Evolutionary conservation across 2,329 filamentous ascomycete species (phyloP), one percentile per base, ranked within the genome.

Genomic region (Verticillium nubilum): DNA sequence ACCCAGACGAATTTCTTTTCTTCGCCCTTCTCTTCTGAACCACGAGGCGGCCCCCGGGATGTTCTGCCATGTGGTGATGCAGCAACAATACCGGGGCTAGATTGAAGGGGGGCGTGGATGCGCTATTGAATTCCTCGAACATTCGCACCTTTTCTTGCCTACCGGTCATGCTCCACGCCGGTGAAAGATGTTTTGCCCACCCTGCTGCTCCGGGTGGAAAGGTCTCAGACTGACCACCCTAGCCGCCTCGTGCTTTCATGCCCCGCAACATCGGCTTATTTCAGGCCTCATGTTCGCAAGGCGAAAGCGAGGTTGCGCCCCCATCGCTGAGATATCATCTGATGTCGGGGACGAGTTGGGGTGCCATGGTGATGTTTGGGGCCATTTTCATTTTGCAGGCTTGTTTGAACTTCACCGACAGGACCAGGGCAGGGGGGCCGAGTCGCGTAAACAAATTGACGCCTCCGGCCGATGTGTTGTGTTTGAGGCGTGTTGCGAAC

Each of bases 401-500:
- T 37, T 52, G 50, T 57, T 59, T 26, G 31, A 53, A n/a, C 9
- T 37, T 37, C 47, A 26, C 37, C 60, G 26, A 27, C 54, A 50
- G 42, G 42, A 19, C 42, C n/a, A 12, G 9, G 19, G 42, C 4
- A 13, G 42, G 42, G 29, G 29, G 4, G 29, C 29, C 19, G 23
- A 54, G 61, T 59, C 37, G 62, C 62, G 63, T 64, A 60, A 64
- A 59, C 12, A 62, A 58, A 62, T 62, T 59, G 58, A 54, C 58
- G 58, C 56, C 33, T 58, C 52, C 29, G 50, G 58, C 61, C 59
- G 56, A 56, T 27, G 47, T 56, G 53, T 54, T 33, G 35, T 59
- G 67, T 69, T 68, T 70, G 67, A 69, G 62, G 61, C 63, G 61
- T 61, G 67, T 70, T 69, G 66, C 66, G 67, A 63, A 59, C 42